Conservation (phyloP, 2,329 filamentous ascomycete species). For the Curvularia hawaiiensis region DNA sequence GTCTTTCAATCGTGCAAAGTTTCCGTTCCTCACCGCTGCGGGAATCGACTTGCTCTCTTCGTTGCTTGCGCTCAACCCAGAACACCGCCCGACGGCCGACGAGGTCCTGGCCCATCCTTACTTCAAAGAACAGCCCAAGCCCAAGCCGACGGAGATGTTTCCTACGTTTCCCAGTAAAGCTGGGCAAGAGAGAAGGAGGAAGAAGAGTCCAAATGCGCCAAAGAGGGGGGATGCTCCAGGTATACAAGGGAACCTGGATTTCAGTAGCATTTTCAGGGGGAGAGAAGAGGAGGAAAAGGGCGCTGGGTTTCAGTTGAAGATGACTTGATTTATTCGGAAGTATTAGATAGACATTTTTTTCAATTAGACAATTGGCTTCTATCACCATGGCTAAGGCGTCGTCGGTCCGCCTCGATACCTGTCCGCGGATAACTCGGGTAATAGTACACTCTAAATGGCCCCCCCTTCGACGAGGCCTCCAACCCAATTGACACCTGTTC, state of each 20-base stretch:
- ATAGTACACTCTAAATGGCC: not conserved
- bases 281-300: constrained; percentile 55
- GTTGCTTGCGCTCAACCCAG: constrained; percentile 77
- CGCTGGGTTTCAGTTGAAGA: constrained; percentile 52
- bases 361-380: not conserved
- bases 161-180: constrained; percentile 97
- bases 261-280: constrained; percentile 57
- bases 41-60: constrained; percentile 72
- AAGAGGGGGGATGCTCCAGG: constrained; percentile 66
- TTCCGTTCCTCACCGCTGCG: constrained; percentile 79
- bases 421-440: not conserved
- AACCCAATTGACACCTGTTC: not conserved
- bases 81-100: constrained; percentile 69
- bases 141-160: constrained; percentile 90
- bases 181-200: constrained; percentile 80
- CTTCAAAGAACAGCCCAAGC: constrained; percentile 86
- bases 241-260: constrained; percentile 55
- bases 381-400: not conserved
- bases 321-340: constrained; percentile 25
- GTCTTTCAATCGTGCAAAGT: constrained; percentile 73
- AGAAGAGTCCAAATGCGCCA: constrained; percentile 81
- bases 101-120: constrained; percentile 81
- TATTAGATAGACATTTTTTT: not conserved
- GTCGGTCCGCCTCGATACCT: not conserved
- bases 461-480: not conserved